phyloP scores from a whole-genome alignment of 2,329 filamentous ascomycete genomes.

The Chaetothyriales sp. region DNA sequence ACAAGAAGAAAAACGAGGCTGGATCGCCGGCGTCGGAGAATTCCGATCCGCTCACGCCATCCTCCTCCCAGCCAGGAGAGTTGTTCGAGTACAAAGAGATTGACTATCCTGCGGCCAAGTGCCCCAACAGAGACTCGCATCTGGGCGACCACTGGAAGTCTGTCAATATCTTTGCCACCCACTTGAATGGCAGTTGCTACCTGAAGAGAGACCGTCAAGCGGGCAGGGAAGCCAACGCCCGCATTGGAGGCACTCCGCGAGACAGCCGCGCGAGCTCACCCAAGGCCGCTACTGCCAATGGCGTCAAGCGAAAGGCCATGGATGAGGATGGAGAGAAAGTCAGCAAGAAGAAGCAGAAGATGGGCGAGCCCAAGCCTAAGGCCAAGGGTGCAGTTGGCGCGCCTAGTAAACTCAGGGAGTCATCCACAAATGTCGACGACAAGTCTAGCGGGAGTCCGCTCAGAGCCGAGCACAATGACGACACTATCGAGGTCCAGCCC shows the following conservation, averaged over 20 bases:
- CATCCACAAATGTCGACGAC: slow-evolving; percentile 12
- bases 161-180: slow-evolving; percentile 19
- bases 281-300: slow-evolving; percentile 12
- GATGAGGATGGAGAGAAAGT: slow-evolving; percentile 12
- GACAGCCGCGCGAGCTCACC: slow-evolving; percentile 19
- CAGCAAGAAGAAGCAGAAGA: slow-evolving; percentile 17
- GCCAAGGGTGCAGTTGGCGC: slow-evolving; percentile 12
- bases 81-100: slow-evolving; percentile 19
- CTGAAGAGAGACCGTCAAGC: slow-evolving; percentile 17
- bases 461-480: slow-evolving; percentile 12
- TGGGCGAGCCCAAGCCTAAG: slow-evolving; percentile 9
- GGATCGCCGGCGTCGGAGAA: slow-evolving; percentile 22
- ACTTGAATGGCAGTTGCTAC: slow-evolving; percentile 17
- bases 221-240: slow-evolving; percentile 17
- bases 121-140: slow-evolving; percentile 18
- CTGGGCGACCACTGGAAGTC: slow-evolving; percentile 19
- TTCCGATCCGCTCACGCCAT: slow-evolving; percentile 16
- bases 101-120: slow-evolving; percentile 18
- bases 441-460: slow-evolving; percentile 8
- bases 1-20: slow-evolving; percentile 34
- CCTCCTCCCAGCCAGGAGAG: slow-evolving; percentile 14
- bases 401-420: slow-evolving; percentile 16
- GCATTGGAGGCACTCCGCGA: slow-evolving; percentile 16
- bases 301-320: slow-evolving; percentile 16
- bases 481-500: slow-evolving; percentile 15